phyloP scores from a whole-genome alignment of 371 early-diverging fungal genomes.

The Mucor irregularis region DNA sequence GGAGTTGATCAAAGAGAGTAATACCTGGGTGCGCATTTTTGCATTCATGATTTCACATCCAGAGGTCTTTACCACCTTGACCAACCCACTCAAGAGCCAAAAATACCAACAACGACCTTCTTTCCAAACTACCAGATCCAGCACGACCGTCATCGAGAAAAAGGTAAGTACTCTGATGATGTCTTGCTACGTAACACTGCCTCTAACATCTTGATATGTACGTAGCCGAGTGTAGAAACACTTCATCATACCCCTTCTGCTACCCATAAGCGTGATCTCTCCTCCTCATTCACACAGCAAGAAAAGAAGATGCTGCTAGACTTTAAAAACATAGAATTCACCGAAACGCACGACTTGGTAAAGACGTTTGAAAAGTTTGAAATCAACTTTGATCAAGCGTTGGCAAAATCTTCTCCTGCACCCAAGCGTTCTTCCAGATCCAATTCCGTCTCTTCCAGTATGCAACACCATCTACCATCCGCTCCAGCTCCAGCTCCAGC shows the following conservation, averaged over 20 bases:
- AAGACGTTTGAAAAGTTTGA: constrained; percentile 14
- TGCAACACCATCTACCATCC: no score
- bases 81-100: constrained; percentile 9
- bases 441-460: no score
- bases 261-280: no score
- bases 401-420: neutral
- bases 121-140: no score
- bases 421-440: no score
- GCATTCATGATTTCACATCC: constrained; percentile 25
- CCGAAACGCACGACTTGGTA: constrained; percentile 2
- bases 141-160: no score
- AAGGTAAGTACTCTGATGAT: no score
- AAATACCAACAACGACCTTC: constrained; percentile 2
- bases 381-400: neutral
- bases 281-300: neutral
- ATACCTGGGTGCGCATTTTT: constrained; percentile 28
- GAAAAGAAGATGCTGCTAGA: constrained; percentile 12
- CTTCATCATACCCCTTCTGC: no score
- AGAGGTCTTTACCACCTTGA: constrained; percentile 14
- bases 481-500: no score
- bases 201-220: no score
- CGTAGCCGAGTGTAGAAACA: no score
- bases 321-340: constrained; percentile 6
- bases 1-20: constrained; percentile 26
- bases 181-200: no score